Percentiles rank a stretch among this genome's conserved stretches.
Conservation (phyloP, 2,329 filamentous ascomycete genomes). For the Fusarium sp. region DNA sequence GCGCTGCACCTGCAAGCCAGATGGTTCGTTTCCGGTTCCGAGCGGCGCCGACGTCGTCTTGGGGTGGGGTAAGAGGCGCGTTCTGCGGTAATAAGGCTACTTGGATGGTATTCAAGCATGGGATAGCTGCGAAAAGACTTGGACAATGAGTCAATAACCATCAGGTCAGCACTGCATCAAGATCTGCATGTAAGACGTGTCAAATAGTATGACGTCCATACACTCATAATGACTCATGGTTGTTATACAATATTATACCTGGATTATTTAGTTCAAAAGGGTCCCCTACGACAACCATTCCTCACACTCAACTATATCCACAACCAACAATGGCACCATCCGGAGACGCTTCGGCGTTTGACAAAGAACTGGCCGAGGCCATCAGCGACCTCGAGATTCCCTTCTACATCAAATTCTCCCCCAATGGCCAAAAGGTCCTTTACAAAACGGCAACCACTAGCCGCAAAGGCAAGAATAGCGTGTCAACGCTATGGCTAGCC, state of each 20-base stretch:
- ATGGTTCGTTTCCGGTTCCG: background rate
- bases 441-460: conserved; percentile 13
- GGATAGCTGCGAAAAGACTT: background rate
- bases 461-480: conserved; percentile 17
- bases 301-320: background rate
- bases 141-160: background rate
- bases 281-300: background rate
- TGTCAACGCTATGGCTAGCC: conserved; percentile 35
- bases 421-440: conserved; percentile 5
- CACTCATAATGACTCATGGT: background rate
- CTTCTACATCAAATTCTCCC: conserved; percentile 14
- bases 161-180: background rate
- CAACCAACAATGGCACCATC: conserved; percentile 14
- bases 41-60: background rate
- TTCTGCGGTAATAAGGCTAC: background rate
- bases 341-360: background rate
- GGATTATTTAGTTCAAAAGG: background rate
- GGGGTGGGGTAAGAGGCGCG: background rate
- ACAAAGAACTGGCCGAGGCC: conserved; percentile 17
- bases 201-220: background rate
- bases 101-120: background rate
- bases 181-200: background rate
- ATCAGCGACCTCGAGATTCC: conserved; percentile 32
- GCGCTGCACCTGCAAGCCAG: background rate
- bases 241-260: background rate